Percentiles rank a stretch among this genome's conserved stretches.
Conservation (phyloP, 495 filamentous ascomycete species). For the Penicillium simplicissimum region DNA sequence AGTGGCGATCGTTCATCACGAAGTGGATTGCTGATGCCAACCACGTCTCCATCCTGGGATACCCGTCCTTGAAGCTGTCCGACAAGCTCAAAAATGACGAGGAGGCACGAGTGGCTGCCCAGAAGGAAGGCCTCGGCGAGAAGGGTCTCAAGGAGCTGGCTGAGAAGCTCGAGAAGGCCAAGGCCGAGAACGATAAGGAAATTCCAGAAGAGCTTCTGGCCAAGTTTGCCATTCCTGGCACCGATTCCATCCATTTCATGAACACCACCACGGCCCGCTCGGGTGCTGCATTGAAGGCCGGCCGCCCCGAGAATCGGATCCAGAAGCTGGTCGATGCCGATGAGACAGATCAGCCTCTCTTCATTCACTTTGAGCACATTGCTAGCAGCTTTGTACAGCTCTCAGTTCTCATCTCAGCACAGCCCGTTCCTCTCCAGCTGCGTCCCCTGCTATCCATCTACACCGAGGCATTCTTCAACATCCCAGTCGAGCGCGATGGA, state of each 20-base stretch:
- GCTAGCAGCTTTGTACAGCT: constrained; percentile 87
- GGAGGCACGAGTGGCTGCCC: constrained; percentile 52
- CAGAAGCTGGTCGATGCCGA: constrained; percentile 78
- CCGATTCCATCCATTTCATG: constrained; percentile 91
- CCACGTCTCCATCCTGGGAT: constrained; percentile 86
- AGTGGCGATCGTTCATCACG: constrained; percentile 81
- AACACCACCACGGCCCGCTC: constrained; percentile 83
- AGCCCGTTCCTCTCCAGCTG: constrained; percentile 66
- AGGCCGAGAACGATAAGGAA: constrained; percentile 76
- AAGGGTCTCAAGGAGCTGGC: constrained; percentile 69
- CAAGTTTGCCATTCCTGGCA: constrained; percentile 75
- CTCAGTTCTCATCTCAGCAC: constrained; percentile 73
- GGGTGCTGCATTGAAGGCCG: constrained; percentile 72
- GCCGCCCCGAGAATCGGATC: constrained; percentile 63
- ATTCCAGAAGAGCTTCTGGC: constrained; percentile 77
- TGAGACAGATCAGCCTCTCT: constrained; percentile 65
- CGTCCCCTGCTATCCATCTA: constrained; percentile 84
- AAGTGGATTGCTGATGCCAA: constrained; percentile 84
- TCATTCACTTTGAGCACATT: constrained; percentile 96
- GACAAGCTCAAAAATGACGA: constrained; percentile 74
- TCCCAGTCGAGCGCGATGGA: constrained; percentile 78
- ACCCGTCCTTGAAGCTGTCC: constrained; percentile 69
- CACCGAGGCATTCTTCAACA: constrained; percentile 90
- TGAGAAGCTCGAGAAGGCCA: constrained; percentile 75
- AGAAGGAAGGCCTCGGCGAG: constrained; percentile 62